These are phyloP conservation scores for Solanum virginianum DNA, from an alignment of 257 asterid species.

Conservation along the genomic window DNA sequence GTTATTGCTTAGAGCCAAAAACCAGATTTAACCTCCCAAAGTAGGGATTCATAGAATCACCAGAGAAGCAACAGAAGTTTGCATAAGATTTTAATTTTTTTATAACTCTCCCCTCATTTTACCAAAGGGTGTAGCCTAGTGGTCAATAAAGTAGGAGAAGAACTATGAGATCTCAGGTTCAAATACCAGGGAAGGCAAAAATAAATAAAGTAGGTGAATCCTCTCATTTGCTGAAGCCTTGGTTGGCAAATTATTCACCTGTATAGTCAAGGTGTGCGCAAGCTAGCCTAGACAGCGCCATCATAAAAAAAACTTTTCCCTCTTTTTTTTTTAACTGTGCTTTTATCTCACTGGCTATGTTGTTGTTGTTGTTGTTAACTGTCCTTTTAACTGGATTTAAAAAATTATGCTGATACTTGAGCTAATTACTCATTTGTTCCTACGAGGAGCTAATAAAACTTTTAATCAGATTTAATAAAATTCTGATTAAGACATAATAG, in stretches of 20 bases:
- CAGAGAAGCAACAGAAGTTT: background rate
- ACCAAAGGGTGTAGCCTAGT: background rate
- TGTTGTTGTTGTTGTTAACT: background rate
- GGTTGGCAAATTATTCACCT: background rate
- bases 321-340: background rate
- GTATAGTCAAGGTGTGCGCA: background rate
- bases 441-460: background rate
- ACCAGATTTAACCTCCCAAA: background rate
- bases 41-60: background rate
- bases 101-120: background rate
- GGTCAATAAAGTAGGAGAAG: background rate
- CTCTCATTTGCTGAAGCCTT: background rate
- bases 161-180: background rate
- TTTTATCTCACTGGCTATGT: no score
- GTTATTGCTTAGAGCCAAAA: background rate
- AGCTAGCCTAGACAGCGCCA: background rate
- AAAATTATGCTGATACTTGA: background rate
- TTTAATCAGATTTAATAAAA: background rate
- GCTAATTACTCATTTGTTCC: background rate
- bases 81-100: background rate
- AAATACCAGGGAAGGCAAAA: background rate
- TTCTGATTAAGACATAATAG: background rate
- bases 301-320: background rate
- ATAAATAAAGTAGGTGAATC: background rate
- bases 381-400: background rate